Base-by-base conservation (phyloP, 2,329 filamentous ascomycete species). In the Xylariaceae sp. region DNA sequence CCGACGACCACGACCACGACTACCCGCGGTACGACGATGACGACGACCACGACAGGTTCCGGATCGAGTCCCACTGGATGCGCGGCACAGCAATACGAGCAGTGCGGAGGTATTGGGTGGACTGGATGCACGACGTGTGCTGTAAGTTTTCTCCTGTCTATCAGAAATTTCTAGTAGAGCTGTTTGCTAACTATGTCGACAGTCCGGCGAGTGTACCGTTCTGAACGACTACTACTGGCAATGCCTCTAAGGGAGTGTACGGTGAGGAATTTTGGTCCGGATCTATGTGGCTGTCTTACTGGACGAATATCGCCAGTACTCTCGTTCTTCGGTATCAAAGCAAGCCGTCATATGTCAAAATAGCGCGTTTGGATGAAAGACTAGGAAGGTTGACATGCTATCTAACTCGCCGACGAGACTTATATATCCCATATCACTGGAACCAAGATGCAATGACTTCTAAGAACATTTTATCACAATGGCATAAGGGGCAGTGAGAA, bases 201-300 rank as follows among this genome's bases (percentile, higher is more conserved):
- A 68, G 65, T 60, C 60, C 23, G 65, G 66, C 50, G 64, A 60
- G 9, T 70, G 68, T 49, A 64, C 65, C 4, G 61, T 49, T 37
- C 57, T 68, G 3, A 70, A 69, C 42, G 64, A 68, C 17, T 67
- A 68, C 54, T 70, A 70, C 56, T 70, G 65, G 35, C 68, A 70
- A 51, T 70, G 67, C 53, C 62, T 54, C 11, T 63, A 60, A 45
- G 1, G 44, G 23, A 7, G 51, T 42, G 7, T 17, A n/a, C n/a
- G 3, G 17, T 17, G 17, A 17, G 17, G 17, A 17, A 17, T 17
- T 30, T 30, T 30, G 4, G 23, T 30, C 23, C 34, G 53, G 1
- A 9, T 15, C 34, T 11, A 11, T 34, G 8, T 49, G 7, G 17
- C 23, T 23, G 7, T n/a, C n/a, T 42, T 23, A 44, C 4, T 10